A percentile compares a stretch with the other conserved stretches of the same genome.
These are phyloP conservation scores for Sonneratia alba DNA, from an alignment of 345 rosid species.

Conservation along the genomic window DNA sequence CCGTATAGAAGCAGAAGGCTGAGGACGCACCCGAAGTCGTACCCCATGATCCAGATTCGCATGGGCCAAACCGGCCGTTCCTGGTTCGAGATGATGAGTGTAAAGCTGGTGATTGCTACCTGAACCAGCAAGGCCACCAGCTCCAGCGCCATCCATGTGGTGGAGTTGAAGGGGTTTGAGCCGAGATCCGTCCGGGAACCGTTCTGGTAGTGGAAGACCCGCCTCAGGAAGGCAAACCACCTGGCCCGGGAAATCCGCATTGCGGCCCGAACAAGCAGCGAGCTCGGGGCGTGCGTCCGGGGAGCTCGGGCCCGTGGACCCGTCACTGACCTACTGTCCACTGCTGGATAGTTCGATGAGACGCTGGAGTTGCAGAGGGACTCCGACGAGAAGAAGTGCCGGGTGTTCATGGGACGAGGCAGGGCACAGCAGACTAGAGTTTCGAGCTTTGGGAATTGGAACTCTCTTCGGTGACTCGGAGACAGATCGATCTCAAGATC, in stretches of 20 bases:
- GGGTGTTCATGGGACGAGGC: slow-evolving; percentile 39
- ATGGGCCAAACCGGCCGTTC: slow-evolving; percentile 93
- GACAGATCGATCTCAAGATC: neutral
- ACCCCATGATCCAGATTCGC: slow-evolving; percentile 80
- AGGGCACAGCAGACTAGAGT: neutral
- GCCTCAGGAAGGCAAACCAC: slow-evolving; percentile 86
- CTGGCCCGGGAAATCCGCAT: slow-evolving; percentile 86
- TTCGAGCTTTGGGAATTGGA: neutral
- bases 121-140: slow-evolving; percentile 63
- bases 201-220: slow-evolving; percentile 95
- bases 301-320: slow-evolving; percentile 40
- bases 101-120: slow-evolving; percentile 47
- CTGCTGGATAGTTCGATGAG: slow-evolving; percentile 35
- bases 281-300: slow-evolving; percentile 21
- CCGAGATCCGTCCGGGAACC: slow-evolving; percentile 81
- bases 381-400: slow-evolving; percentile 41
- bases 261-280: slow-evolving; percentile 52
- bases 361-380: slow-evolving; percentile 29
- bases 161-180: slow-evolving; percentile 83
- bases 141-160: slow-evolving; percentile 84
- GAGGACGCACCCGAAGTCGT: slow-evolving; percentile 72
- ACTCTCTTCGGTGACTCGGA: neutral
- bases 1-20: slow-evolving; percentile 68
- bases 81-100: slow-evolving; percentile 49
- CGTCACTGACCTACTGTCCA: slow-evolving; percentile 16